Percentiles rank a stretch among this genome's conserved stretches.
phyloP scores from a whole-genome alignment of 768 basidiomycete species.

The Exidia glandulosa region DNA sequence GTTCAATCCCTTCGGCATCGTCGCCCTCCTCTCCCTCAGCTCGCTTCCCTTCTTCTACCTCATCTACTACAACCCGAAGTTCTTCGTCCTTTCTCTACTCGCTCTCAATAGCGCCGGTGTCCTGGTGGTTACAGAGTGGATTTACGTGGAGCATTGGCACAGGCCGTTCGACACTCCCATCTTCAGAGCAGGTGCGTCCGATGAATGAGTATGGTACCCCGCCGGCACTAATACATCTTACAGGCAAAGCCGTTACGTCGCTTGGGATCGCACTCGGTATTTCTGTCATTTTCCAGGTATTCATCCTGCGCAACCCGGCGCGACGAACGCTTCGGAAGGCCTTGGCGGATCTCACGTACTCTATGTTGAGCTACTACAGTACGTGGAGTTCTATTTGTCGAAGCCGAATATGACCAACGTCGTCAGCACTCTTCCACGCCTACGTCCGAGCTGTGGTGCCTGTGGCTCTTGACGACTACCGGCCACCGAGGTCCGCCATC shows the following conservation, averaged over 20 bases:
- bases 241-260: conserved; percentile 11
- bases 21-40: conserved; percentile 1
- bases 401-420: no score
- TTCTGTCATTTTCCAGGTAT: conserved; percentile 16
- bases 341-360: conserved; percentile 10
- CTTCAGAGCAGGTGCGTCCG: conserved; percentile 11
- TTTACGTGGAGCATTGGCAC: conserved; percentile 13
- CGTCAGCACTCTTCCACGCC: conserved; percentile 10
- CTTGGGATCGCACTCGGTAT: conserved; percentile 18
- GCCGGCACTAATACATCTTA: neutral
- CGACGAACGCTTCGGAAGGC: conserved; percentile 13
- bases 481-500: conserved; percentile 7
- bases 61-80: conserved; percentile 8
- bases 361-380: conserved; percentile 11
- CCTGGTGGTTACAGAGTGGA: conserved; percentile 11
- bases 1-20: conserved; percentile 15
- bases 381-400: no score
- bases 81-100: conserved; percentile 6
- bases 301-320: conserved; percentile 18
- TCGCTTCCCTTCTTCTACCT: conserved; percentile 5
- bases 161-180: conserved; percentile 16
- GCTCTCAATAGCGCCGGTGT: conserved; percentile 12
- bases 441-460: conserved; percentile 8
- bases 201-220: neutral
- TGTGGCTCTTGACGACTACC: conserved; percentile 5